Conservation (phyloP, 805 yeast species). For the Ascoidea rubescens region DNA sequence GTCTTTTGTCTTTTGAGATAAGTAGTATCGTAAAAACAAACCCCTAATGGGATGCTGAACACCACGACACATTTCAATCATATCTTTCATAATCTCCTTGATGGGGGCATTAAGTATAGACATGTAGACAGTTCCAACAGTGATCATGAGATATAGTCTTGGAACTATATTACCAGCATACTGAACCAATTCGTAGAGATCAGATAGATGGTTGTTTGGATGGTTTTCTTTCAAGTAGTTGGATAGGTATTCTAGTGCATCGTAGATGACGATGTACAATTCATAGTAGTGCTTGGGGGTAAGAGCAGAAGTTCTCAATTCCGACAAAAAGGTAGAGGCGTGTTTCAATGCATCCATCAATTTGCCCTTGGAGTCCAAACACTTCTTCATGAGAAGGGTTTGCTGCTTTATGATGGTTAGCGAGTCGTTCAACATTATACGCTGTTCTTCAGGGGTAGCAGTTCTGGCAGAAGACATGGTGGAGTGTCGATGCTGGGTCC, state of each 20-base stretch:
- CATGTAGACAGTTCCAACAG: conserved; percentile 86
- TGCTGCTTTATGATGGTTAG: conserved; percentile 49
- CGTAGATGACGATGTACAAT: conserved; percentile 71
- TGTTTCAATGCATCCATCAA: conserved; percentile 83
- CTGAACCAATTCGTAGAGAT: conserved; percentile 87
- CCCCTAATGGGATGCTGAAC: conserved; percentile 95
- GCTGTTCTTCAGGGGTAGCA: conserved; percentile 15
- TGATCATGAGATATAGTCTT: conserved; percentile 84
- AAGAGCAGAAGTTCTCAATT: conserved; percentile 59
- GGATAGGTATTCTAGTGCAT: conserved; percentile 60
- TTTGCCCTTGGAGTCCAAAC: conserved; percentile 52
- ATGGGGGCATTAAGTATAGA: conserved; percentile 64
- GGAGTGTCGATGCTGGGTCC: too few relatives aligned
- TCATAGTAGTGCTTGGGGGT: conserved; percentile 92
- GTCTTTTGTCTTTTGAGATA: conserved; percentile 66
- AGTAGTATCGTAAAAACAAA: conserved; percentile 74
- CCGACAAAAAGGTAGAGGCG: conserved; percentile 69
- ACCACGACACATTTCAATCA: conserved; percentile 96
- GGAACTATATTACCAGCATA: conserved; percentile 92
- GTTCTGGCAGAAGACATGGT: conserved; percentile 5
- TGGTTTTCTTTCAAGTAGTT: conserved; percentile 53
- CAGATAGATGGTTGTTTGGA: conserved; percentile 60
- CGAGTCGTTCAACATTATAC: conserved; percentile 27
- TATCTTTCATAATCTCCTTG: conserved; percentile 80
- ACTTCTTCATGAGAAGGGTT: conserved; percentile 59